Evolutionary conservation across 2,329 filamentous ascomycete genomes (phyloP).

Genomic region (Cryoendolithus antarcticus): DNA sequence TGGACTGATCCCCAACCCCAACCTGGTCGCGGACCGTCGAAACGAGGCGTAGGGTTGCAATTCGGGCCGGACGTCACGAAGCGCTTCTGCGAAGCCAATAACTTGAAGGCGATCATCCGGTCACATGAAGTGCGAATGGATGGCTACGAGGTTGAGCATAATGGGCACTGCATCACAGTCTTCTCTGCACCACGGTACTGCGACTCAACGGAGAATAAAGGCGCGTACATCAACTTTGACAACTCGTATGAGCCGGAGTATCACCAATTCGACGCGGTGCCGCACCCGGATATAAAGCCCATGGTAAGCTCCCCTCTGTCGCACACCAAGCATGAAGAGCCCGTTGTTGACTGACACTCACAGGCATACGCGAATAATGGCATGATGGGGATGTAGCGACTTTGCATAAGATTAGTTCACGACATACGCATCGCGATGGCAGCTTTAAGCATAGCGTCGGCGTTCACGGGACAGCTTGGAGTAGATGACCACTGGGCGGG

Average conservation of each 20-base stretch:
- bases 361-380: slow-evolving; percentile 78
- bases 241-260: slow-evolving; percentile 84
- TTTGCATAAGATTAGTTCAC: background rate
- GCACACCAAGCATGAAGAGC: too few relatives aligned
- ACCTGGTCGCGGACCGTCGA: slow-evolving; percentile 82
- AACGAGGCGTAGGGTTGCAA: slow-evolving; percentile 89
- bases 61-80: slow-evolving; percentile 96
- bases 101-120: slow-evolving; percentile 85
- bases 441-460: too few relatives aligned
- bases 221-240: slow-evolving; percentile 94
- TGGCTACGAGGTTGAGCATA: slow-evolving; percentile 96
- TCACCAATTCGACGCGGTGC: slow-evolving; percentile 90
- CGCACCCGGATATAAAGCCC: slow-evolving; percentile 87
- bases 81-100: slow-evolving; percentile 91
- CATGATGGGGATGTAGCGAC: slow-evolving; percentile 41
- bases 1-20: slow-evolving; percentile 92
- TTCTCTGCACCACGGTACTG: slow-evolving; percentile 98
- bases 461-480: too few relatives aligned
- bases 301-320: slow-evolving; percentile 41
- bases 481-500: too few relatives aligned
- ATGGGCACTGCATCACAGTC: slow-evolving; percentile 90
- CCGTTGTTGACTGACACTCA: background rate
- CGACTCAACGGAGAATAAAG: slow-evolving; percentile 95
- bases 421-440: background rate
- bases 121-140: slow-evolving; percentile 98